phyloP scores from a whole-genome alignment of 2,329 filamentous ascomycete species.

The Aspergillus cejpii region DNA sequence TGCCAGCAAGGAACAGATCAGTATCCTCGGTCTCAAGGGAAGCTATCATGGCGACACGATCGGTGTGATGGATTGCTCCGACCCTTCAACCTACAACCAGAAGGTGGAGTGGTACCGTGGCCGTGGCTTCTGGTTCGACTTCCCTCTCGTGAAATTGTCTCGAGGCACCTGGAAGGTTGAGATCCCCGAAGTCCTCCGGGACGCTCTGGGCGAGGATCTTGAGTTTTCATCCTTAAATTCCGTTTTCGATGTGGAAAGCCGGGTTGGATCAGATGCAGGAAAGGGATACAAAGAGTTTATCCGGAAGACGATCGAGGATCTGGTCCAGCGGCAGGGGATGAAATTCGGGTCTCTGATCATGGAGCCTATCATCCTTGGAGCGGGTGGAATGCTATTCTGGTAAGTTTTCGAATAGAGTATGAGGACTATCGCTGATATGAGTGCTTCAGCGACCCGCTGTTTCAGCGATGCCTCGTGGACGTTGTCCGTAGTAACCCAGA shows the following conservation, averaged over 20 bases:
- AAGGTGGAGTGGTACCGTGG: conserved; percentile 82
- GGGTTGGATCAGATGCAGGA: conserved; percentile 44
- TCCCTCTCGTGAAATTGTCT: conserved; percentile 62
- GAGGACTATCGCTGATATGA: neutral
- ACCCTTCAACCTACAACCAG: conserved; percentile 70
- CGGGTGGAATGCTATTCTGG: conserved; percentile 77
- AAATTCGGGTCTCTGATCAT: conserved; percentile 73
- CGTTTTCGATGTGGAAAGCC: conserved; percentile 54
- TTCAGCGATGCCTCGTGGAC: conserved; percentile 64
- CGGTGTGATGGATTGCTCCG: conserved; percentile 77
- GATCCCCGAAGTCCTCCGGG: conserved; percentile 46
- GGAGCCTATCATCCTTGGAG: conserved; percentile 73
- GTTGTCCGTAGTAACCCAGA: conserved; percentile 56
- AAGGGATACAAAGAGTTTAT: conserved; percentile 58
- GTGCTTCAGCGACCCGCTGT: conserved; percentile 63
- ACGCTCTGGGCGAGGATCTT: conserved; percentile 41
- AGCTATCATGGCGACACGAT: conserved; percentile 86
- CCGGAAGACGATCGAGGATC: conserved; percentile 44
- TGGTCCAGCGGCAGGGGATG: conserved; percentile 51
- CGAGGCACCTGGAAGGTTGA: conserved; percentile 61
- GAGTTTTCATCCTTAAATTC: conserved; percentile 47
- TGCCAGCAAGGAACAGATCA: conserved; percentile 51
- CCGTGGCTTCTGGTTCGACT: conserved; percentile 74
- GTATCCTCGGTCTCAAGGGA: conserved; percentile 67
- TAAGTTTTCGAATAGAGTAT: conserved; percentile 39